Evolutionary conservation across 2,329 filamentous ascomycete species (phyloP).

Genomic region (Beauveria medogensis): DNA sequence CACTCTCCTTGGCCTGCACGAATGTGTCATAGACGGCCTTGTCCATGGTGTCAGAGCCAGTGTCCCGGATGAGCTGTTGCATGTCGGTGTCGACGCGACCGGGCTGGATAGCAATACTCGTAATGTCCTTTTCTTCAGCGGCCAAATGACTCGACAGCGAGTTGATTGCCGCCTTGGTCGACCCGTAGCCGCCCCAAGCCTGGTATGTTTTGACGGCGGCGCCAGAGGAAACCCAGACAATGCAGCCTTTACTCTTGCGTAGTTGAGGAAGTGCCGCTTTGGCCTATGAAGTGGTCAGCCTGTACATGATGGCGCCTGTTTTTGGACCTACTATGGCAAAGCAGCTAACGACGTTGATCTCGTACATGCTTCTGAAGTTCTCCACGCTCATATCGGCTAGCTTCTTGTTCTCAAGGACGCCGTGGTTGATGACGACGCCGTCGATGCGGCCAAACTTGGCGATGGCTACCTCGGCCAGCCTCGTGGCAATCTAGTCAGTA

Average conservation of each 20-base stretch:
- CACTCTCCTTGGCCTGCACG: slow-evolving; percentile 57
- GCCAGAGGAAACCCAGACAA: slow-evolving; percentile 75
- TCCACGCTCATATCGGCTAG: slow-evolving; percentile 60
- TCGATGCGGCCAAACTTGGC: slow-evolving; percentile 66
- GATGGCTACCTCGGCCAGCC: slow-evolving; percentile 57
- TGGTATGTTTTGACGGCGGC: slow-evolving; percentile 59
- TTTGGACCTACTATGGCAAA: slow-evolving; percentile 58
- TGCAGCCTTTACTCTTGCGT: slow-evolving; percentile 58
- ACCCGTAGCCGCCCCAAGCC: slow-evolving; percentile 74
- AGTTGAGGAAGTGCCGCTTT: slow-evolving; percentile 64
- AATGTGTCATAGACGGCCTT: slow-evolving; percentile 59
- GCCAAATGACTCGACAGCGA: slow-evolving; percentile 67
- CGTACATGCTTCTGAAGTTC: slow-evolving; percentile 69
- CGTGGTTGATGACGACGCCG: slow-evolving; percentile 82
- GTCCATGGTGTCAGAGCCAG: slow-evolving; percentile 41
- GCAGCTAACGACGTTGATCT: slow-evolving; percentile 81
- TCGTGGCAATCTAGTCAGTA: slow-evolving; percentile 35
- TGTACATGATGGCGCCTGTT: not conserved
- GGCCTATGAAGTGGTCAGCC: slow-evolving; percentile 37
- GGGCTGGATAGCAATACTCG: slow-evolving; percentile 63
- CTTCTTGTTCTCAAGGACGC: slow-evolving; percentile 66
- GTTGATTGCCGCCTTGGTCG: slow-evolving; percentile 76
- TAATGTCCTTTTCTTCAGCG: slow-evolving; percentile 69
- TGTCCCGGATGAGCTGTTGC: slow-evolving; percentile 72
- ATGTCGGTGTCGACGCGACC: slow-evolving; percentile 85